Evolutionary conservation across 257 asterid genomes (phyloP), one percentile per base, ranked within the genome.

Genomic region (Striga asiatica): DNA sequence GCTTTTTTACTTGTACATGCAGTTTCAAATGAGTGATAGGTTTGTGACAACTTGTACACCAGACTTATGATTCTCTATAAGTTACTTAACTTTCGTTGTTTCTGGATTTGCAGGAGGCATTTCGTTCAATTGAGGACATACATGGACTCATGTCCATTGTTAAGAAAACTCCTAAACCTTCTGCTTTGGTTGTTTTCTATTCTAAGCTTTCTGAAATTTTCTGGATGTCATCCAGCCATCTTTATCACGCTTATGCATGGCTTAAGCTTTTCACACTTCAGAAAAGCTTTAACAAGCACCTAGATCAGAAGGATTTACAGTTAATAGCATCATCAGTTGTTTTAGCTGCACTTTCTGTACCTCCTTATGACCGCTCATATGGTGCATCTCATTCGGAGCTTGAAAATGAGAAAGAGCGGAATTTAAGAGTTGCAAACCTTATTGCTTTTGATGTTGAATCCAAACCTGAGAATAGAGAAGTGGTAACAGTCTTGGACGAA

Each of bases 191-290:
- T 51, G 75, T 86, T 45, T 89, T 83, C 60, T 89, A 86, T 67
- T 84, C 93, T 41, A 89, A 89, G 77, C 87, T 89, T 18, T 79
- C 95, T 0, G 93, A 89, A 69, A 83, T 89, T 58, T 89, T 89
- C 66, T 89, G 96, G 97, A 75, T 61, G 76, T 89, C 98, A 3
- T 81, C 93, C 49, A 83, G 66, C 63, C 80, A 89, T 73, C 94
- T 89, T 21, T 81, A 89, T 74, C 98, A 86, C 74, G 98, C 98
- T 41, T 86, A 82, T 71, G 96, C 96, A 42, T 86, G 96, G 98
- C 91, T 89, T 42, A 89, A 86, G 77, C 95, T 89, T 57, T 89
- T 86, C 81, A 71, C 88, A 17, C 86, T 83, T 61, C 96, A 86
- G 54, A 89, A 86, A 62, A 77, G 83, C 68, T 86, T 83, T 58